Conservation (phyloP, 2,329 filamentous ascomycete species). For the Daldinia sp. region DNA sequence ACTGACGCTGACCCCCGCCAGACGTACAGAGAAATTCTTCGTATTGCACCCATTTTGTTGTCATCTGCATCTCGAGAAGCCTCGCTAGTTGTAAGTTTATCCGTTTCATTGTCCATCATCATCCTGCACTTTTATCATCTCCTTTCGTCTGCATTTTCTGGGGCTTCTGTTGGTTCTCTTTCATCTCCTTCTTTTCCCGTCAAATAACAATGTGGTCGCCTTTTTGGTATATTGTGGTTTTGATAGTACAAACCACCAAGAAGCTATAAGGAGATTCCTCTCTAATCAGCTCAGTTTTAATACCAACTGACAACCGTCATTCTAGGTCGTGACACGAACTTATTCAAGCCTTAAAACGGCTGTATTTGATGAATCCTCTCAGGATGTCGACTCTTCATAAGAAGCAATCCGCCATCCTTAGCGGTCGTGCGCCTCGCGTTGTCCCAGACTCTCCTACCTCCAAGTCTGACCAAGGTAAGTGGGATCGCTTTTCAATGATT, state of each 20-base stretch:
- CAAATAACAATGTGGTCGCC: too few species aligned
- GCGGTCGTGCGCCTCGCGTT: neutral
- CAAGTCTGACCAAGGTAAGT: slow-evolving; percentile 41
- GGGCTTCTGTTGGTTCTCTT: neutral
- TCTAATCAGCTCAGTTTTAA: neutral
- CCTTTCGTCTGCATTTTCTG: neutral
- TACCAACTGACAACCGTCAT: slow-evolving; percentile 3
- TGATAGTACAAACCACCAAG: neutral
- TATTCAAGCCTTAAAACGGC: neutral
- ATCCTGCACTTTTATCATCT: neutral
- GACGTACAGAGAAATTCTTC: neutral
- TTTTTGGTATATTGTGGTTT: neutral
- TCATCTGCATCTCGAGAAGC: slow-evolving; percentile 1
- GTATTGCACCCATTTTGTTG: slow-evolving; percentile 6
- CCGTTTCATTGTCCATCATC: neutral
- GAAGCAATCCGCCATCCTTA: slow-evolving; percentile 29
- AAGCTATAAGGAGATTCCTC: neutral
- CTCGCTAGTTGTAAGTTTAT: slow-evolving; percentile 11
- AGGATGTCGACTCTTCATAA: slow-evolving; percentile 29
- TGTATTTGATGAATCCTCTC: neutral
- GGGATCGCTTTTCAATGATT: neutral
- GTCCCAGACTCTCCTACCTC: slow-evolving; percentile 18
- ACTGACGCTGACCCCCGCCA: neutral
- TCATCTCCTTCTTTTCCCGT: neutral
- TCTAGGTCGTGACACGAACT: neutral